Base-by-base conservation (phyloP, 768 basidiomycete genomes). In the Pulveroboletus sp. region DNA sequence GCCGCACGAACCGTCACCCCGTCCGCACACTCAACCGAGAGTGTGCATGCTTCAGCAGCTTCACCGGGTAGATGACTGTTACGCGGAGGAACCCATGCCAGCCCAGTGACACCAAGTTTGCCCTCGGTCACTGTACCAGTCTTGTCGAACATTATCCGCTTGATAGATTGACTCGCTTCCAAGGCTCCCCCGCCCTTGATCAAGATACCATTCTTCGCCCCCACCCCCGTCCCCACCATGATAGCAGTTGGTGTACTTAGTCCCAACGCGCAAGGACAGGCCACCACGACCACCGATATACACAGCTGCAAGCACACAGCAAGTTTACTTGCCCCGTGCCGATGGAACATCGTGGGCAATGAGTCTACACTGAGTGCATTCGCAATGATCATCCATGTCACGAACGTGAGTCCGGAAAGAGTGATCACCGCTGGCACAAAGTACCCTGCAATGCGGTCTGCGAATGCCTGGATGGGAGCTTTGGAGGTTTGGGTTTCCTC, bases 211-310 rank as follows among this genome's bases (percentile, higher is more conserved):
- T 98, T 95, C 73, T 88, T 80, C 8, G 96, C 96, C 2, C 96
- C 96, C 49, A 98, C 83, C 1, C 96, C 96, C 0, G 95, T 98
- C 15, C 96, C 96, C 30, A 98, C 96, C 96, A 98, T 98, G 70
- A 98, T 93, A 2, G 95, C 96, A 0, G 96, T 98, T 1, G 96
- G 96, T 0, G 95, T 98, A 48, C 90, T 91, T 51, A 98, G 77
- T 5, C 95, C 96, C 31, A 99, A 79, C 0, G 96, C 95, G 65
- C 96, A 99, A 0, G 96, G 96, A 68, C 96, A 99, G 18, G 96
- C 95, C 45, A 99, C 93, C 43, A 99, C 96, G 51, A 99, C 81
- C 54, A 98, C 96, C 36, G 90, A 93, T 64, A 98, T 99, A 68
- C 95, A 97, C 62, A 99, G 84, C 72, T 95, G 93, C 41, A 99